A percentile compares a stretch with the other conserved stretches of the same genome.
These are phyloP conservation scores for Emergomyces pasteurianus DNA, from an alignment of 2,329 filamentous ascomycete species.

Conservation along the genomic window DNA sequence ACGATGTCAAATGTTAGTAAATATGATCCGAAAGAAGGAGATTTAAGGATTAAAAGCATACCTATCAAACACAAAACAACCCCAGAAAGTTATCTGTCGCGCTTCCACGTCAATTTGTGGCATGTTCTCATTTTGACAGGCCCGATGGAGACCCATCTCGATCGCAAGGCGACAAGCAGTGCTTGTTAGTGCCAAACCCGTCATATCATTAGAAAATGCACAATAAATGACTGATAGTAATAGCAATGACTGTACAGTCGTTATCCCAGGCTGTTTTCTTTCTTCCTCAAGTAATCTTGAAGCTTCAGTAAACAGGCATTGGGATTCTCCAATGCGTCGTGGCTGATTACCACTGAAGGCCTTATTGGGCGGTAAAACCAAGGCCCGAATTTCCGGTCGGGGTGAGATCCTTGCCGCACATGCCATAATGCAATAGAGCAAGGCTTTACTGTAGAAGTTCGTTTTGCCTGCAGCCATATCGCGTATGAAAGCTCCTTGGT, in stretches of 20 bases:
- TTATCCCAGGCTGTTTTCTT: conserved; percentile 9
- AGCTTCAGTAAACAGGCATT: conserved; percentile 7
- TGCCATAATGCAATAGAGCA: conserved; percentile 10
- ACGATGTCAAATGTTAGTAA: not conserved
- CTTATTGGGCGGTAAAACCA: conserved; percentile 6
- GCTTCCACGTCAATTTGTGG: conserved; percentile 7
- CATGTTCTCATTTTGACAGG: conserved; percentile 4
- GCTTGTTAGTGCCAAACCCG: conserved; percentile 11
- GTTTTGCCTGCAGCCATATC: conserved; percentile 6
- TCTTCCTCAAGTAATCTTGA: conserved; percentile 8
- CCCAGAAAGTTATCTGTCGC: conserved; percentile 11
- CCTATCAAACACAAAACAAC: conserved; percentile 10
- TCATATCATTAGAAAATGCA: conserved; percentile 10
- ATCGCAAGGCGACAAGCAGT: conserved; percentile 10
- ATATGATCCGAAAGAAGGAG: not conserved
- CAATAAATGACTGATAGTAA: conserved; percentile 11
- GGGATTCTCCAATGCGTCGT: not conserved
- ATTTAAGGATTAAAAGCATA: not conserved
- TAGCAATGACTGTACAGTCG: conserved; percentile 10
- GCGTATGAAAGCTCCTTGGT: conserved; percentile 1
- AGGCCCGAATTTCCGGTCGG: conserved; percentile 6
- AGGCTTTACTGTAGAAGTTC: conserved; percentile 9
- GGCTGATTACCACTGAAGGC: not conserved
- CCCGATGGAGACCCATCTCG: conserved; percentile 11
- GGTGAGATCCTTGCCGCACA: conserved; percentile 9